Base-by-base conservation (phyloP, 371 early-diverging fungal species). In the Lichtheimia ramosa region DNA sequence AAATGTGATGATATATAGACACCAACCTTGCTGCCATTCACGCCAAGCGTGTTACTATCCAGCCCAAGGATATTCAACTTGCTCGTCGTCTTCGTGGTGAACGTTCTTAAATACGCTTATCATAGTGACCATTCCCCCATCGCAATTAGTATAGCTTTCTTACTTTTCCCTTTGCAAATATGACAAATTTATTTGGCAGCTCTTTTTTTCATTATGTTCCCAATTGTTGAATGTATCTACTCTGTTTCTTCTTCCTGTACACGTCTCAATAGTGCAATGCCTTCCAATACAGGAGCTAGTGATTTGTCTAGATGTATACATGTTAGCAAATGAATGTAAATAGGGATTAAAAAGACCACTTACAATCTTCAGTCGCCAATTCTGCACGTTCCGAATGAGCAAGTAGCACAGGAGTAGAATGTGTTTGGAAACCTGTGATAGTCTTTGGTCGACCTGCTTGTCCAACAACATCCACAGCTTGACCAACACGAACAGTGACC, bases 1-100 rank as follows among this genome's bases (percentile, higher is more conserved):
- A 34, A 34, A 27, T 51, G 15, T 51, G 25, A 51, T 51, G 51
- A 51, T 49, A 27, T 40, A 96, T 97, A 81, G 97, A 99, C 86
- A 98, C 98, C 71, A 96, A 98, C 88, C 85, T 96, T 78, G 96
- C 97, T 65, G 99, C 99, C 73, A 96, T 97, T 83, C 99, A 99
- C 86, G 99, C 98, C 77, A 97, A 97, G 89, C 93, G 99, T 83
- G 99, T 99, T 68, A 99, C 99, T 79, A 98, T 99, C 83, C 96
- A 97, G 86, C 96, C 96, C 75, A 96, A 96, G 88, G 99, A 99
- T 84, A 94, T 99, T 68, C 95, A 97, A 80, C 85, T 99, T 65
- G 99, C 98, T 67, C 89, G 92, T 68, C 92, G 96, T 81, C 92
- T 98, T 66, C 92, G 95, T 77, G 95, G 94, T 64, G 94, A 95